Evolutionary conservation across 192 early-diverging fungal genomes (phyloP).

Genomic region (Piromyces sp.): DNA sequence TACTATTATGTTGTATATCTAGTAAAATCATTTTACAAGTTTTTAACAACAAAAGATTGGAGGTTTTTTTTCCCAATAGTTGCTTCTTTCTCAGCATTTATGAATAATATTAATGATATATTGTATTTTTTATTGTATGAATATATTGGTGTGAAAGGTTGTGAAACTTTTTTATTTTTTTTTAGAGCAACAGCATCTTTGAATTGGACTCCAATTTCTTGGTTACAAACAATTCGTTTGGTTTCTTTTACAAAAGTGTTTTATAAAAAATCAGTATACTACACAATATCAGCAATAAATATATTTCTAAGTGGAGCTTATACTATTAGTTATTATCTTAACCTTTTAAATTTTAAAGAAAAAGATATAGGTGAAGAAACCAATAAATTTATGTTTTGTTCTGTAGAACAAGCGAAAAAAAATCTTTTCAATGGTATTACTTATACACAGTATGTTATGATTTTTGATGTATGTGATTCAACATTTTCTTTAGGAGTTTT

Average conservation of each 20-base stretch:
- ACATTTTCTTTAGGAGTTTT: background rate
- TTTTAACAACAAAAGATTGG: too few species aligned
- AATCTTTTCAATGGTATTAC: background rate
- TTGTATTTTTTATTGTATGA: background rate
- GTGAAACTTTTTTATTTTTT: background rate
- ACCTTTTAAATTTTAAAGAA: background rate
- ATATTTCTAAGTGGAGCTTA: background rate
- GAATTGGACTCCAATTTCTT: background rate
- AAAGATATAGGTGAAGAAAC: background rate
- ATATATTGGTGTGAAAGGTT: background rate
- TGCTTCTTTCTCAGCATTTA: too few species aligned
- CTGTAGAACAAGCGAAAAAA: background rate
- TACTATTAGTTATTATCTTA: background rate
- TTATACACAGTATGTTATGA: background rate
- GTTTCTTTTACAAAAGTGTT: background rate
- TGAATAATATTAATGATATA: too few species aligned
- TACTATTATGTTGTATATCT: too few species aligned
- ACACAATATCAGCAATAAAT: background rate
- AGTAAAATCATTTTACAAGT: too few species aligned
- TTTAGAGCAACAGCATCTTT: background rate
- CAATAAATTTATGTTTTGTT: background rate
- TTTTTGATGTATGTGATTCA: background rate
- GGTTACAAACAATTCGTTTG: background rate
- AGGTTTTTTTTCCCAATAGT: too few species aligned
- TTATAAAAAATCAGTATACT: background rate